Percentiles rank a stretch among this genome's conserved stretches.
Conservation (phyloP, 2,329 filamentous ascomycete species). For the Hypoxylon sp. region DNA sequence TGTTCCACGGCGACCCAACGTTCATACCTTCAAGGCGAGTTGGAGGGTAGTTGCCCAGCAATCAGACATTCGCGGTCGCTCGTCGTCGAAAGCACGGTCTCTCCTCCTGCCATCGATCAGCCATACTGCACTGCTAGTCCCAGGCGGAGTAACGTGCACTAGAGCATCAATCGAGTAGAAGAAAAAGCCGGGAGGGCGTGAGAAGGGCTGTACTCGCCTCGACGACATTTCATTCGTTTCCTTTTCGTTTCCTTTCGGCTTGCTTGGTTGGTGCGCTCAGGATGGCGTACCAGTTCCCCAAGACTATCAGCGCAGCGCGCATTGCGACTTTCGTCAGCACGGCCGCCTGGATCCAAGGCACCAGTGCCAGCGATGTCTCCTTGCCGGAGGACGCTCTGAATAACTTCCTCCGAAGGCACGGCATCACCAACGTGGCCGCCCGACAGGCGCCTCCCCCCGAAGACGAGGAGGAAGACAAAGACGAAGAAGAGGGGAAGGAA, state of each 20-base stretch:
- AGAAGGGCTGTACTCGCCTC: slow-evolving; percentile 33
- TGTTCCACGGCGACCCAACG: slow-evolving; percentile 36
- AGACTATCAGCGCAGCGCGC: slow-evolving; percentile 47
- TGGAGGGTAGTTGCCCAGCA: slow-evolving; percentile 33
- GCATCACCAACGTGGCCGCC: slow-evolving; percentile 6
- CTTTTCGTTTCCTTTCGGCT: slow-evolving; percentile 11
- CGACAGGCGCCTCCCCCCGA: slow-evolving; percentile 15
- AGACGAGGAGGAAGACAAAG: slow-evolving; percentile 13
- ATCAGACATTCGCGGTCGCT: slow-evolving; percentile 31
- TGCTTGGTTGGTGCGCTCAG: slow-evolving; percentile 5
- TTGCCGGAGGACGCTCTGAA: slow-evolving; percentile 42
- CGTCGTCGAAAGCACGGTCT: slow-evolving; percentile 37
- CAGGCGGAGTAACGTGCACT: slow-evolving; percentile 35
- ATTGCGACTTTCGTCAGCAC: slow-evolving; percentile 45
- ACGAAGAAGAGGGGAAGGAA: slow-evolving; percentile 22
- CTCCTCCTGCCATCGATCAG: slow-evolving; percentile 32
- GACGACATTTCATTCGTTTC: slow-evolving; percentile 37
- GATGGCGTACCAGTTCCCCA: slow-evolving; percentile 45
- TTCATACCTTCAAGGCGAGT: slow-evolving; percentile 40
- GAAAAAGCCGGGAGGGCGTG: slow-evolving; percentile 23
- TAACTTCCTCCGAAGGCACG: slow-evolving; percentile 43
- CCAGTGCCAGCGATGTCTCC: slow-evolving; percentile 37
- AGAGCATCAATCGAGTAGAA: slow-evolving; percentile 11
- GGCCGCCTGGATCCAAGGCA: slow-evolving; percentile 46
- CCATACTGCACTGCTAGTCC: slow-evolving; percentile 29